A percentile compares a stretch with the other conserved stretches of the same genome.
phyloP scores from a whole-genome alignment of 2,329 filamentous ascomycete species.

The Akanthomyces dipterigenus region DNA sequence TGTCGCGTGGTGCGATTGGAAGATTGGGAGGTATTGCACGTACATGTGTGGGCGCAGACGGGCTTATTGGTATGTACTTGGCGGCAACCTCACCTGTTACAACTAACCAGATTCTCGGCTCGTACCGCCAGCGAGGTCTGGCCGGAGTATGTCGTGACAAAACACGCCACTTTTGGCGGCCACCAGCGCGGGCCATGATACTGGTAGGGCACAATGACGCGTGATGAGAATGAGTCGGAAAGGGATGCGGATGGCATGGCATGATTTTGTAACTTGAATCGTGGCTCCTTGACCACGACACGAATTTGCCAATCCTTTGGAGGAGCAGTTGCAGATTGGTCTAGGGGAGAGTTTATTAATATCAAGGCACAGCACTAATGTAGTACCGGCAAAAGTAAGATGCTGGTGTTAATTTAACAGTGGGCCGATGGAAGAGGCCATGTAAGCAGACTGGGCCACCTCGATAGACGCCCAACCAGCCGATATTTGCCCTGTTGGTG shows the following conservation, averaged over 20 bases:
- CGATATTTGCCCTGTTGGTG: neutral
- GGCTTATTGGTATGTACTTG: neutral
- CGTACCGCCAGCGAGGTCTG: neutral
- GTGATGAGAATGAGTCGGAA: neutral
- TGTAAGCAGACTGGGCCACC: neutral
- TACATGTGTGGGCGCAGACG: neutral
- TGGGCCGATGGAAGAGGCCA: slow-evolving; percentile 4
- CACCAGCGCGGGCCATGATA: neutral
- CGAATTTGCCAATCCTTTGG: neutral
- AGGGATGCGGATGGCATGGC: neutral
- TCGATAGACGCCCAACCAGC: neutral
- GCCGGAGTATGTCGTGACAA: neutral
- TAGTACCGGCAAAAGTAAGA: no score
- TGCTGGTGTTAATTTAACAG: neutral
- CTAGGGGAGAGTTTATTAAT: no score
- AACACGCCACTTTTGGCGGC: slow-evolving; percentile 3
- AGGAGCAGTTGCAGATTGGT: no score
- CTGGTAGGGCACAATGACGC: neutral
- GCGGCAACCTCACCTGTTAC: neutral
- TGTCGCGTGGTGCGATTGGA: neutral
- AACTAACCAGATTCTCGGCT: neutral
- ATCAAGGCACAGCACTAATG: no score
- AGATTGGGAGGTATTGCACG: neutral
- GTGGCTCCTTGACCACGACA: neutral
- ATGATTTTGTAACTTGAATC: neutral